A percentile compares a stretch with the other conserved stretches of the same genome.
Evolutionary conservation across 208 protist genomes (phyloP).

Genomic region (Acanthamoeba polyphaga): DNA sequence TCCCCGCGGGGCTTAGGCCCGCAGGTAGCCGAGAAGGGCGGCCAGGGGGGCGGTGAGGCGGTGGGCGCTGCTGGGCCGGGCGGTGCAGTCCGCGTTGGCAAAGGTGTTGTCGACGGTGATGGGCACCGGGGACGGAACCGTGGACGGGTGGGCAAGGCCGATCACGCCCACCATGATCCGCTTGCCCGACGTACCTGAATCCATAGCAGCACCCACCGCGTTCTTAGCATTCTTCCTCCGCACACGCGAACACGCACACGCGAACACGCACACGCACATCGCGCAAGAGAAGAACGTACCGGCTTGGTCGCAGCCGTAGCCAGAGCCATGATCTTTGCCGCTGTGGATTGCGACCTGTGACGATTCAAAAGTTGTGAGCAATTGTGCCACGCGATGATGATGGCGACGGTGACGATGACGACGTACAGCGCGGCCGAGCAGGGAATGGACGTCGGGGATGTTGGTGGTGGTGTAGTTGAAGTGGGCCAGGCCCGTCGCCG

Average conservation of each 20-base stretch:
- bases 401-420: neutral
- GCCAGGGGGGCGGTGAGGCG: neutral
- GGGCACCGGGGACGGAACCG: neutral
- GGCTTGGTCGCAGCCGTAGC: neutral
- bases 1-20: neutral
- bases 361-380: neutral
- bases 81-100: neutral
- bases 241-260: no score
- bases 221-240: no score
- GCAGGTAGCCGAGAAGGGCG: neutral
- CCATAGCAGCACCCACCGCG: no score
- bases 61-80: neutral
- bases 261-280: neutral
- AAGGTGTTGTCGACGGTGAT: conserved; percentile 26
- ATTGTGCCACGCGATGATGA: no score
- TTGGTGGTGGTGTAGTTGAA: neutral
- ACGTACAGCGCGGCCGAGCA: neutral
- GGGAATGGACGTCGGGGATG: conserved; percentile 4
- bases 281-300: neutral
- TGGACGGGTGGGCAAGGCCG: neutral
- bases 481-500: neutral
- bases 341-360: neutral
- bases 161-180: conserved; percentile 9
- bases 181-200: neutral
- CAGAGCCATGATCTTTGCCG: neutral